Evolutionary conservation across 495 filamentous ascomycete species (phyloP).

Genomic region (Penicillium simplicissimum): DNA sequence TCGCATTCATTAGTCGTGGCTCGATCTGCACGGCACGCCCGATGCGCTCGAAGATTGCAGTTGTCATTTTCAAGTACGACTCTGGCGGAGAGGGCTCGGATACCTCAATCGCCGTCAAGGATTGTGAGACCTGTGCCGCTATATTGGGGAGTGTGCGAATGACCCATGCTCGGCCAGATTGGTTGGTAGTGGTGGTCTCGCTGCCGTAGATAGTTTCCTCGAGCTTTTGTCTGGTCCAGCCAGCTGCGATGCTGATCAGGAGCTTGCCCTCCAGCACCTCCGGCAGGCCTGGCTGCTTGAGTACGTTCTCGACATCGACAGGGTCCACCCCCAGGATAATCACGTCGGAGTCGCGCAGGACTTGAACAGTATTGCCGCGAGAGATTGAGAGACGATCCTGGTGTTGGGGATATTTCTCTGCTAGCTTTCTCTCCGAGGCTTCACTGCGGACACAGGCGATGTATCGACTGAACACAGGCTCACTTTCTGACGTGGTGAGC

Average conservation of each 20-base stretch:
- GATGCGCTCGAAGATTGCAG: slow-evolving; percentile 41
- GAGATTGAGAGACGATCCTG: slow-evolving; percentile 19
- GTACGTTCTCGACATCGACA: slow-evolving; percentile 25
- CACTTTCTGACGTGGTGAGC: slow-evolving; percentile 14
- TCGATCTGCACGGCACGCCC: slow-evolving; percentile 36
- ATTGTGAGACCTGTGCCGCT: slow-evolving; percentile 38
- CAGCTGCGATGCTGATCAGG: slow-evolving; percentile 47
- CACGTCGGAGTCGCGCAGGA: slow-evolving; percentile 27
- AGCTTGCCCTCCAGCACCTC: slow-evolving; percentile 33
- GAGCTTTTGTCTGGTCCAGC: slow-evolving; percentile 37
- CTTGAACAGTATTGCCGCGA: slow-evolving; percentile 21
- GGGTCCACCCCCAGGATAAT: slow-evolving; percentile 40
- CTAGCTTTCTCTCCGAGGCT: slow-evolving; percentile 20
- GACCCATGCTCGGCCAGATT: slow-evolving; percentile 25
- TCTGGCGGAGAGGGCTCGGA: slow-evolving; percentile 29
- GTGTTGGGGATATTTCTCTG: slow-evolving; percentile 19
- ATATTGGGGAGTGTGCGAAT: slow-evolving; percentile 45
- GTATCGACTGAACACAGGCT: slow-evolving; percentile 27
- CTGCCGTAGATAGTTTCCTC: slow-evolving; percentile 32
- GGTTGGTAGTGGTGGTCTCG: slow-evolving; percentile 15
- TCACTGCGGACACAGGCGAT: slow-evolving; percentile 39
- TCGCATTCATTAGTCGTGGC: slow-evolving; percentile 38
- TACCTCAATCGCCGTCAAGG: slow-evolving; percentile 40
- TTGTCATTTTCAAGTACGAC: slow-evolving; percentile 26
- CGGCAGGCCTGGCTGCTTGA: slow-evolving; percentile 27